Percentiles rank a stretch among this genome's conserved stretches.
These are phyloP conservation scores for Plasmodiophora brassicae DNA, from an alignment of 208 protist genomes.

Conservation along the genomic window DNA sequence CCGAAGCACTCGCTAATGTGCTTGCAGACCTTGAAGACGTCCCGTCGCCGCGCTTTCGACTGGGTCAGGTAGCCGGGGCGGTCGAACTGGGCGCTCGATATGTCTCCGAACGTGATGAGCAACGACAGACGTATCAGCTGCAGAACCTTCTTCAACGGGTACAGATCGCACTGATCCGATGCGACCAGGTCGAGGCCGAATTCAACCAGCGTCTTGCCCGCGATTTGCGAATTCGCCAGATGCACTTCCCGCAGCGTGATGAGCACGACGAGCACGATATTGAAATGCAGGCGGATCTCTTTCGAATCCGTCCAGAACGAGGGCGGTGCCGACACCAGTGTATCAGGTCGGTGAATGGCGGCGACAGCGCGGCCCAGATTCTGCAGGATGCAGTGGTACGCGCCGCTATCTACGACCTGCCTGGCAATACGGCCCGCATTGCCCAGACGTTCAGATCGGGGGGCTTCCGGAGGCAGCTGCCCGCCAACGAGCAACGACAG, in stretches of 20 bases:
- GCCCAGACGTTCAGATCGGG: too few species aligned
- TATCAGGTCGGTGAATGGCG: neutral
- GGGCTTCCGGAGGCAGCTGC: too few species aligned
- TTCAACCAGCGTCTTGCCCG: neutral
- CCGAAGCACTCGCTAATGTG: constrained; percentile 2
- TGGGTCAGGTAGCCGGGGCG: neutral
- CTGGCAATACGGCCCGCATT: neutral
- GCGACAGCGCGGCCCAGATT: neutral
- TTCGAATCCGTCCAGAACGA: neutral
- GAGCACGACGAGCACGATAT: neutral
- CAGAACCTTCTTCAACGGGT: neutral
- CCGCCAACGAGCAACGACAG: neutral
- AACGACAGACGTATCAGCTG: neutral
- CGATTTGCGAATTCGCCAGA: neutral
- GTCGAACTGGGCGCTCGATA: neutral
- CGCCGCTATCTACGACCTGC: neutral
- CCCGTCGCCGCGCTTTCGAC: neutral
- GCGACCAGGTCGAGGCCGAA: neutral
- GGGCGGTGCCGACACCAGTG: neutral
- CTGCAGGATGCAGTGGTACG: neutral
- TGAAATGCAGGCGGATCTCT: neutral
- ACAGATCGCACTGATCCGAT: neutral
- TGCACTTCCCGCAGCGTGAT: neutral
- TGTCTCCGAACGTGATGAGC: neutral
- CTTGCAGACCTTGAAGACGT: neutral